Base-by-base conservation (phyloP, 352 stramenopile species). In the Pythium phragmiticola region DNA sequence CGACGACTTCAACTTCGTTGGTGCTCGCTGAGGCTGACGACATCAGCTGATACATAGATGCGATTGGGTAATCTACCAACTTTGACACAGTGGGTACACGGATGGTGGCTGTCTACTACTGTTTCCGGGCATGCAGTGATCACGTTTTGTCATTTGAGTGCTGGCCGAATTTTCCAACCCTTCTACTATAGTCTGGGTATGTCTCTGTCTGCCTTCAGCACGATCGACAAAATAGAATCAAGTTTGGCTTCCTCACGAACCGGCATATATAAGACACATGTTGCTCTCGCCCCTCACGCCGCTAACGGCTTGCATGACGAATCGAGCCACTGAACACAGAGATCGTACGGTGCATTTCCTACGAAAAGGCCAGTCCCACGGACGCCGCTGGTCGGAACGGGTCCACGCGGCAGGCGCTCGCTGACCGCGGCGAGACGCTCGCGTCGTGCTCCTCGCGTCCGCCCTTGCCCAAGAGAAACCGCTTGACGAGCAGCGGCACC, bases 221-320 rank as follows among this genome's bases (percentile, higher is more conserved):
- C 37, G 11, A 17, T 16, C 9, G 14, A 6, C 11, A 42, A 9
- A 12, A 16, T 30, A 69, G 62, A n/a, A 75, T 76, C 61, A 67
- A 81, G 55, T 84, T 74, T 49, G 76, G 76, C 43, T 84, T 80
- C 49, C 76, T 84, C 57, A 60, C 66, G 11, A 45, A 65, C 52
- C 74, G 80, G 28, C 72, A 78, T 30, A 30, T 30, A 30, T 30
- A 30, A 30, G 26, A 30, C 26, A 30, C 26, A 30, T 46, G 37
- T 42, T 42, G 6, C 11, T 42, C 37, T 42, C 37, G 9, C 37
- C 14, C 37, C 14, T 42, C 14, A 42, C 37, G 37, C 6, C 37
- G 26, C 26, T 30, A 30, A 30, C 26, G 26, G 26, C 26, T 3
- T 30, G 26, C 26, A 30, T 30, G 3, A 3, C 26, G 26, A 5